Percentiles rank a stretch among this genome's conserved stretches.
Evolutionary conservation across 106 monocot genomes (phyloP).

Genomic region (Phalaenopsis aphrodite): DNA sequence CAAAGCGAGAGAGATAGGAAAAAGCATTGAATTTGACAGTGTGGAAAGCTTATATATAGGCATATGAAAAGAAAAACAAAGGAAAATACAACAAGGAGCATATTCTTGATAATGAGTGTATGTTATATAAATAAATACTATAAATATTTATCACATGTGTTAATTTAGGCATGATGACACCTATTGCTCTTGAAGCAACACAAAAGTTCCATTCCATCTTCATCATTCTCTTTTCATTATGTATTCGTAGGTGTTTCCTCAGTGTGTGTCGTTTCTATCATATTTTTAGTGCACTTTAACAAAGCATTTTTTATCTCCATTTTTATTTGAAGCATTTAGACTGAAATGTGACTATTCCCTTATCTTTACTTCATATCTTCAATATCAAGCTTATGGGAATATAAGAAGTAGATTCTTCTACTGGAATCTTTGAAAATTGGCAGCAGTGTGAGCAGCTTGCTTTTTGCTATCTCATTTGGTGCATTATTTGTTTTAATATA

Average conservation of each 20-base stretch:
- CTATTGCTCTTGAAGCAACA: background rate
- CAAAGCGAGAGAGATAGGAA: too few species aligned
- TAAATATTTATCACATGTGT: too few species aligned
- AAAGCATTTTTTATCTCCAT: background rate
- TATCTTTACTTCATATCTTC: background rate
- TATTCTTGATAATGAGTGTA: too few species aligned
- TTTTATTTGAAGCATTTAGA: background rate
- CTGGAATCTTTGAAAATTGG: slow-evolving; percentile 8
- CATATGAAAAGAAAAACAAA: too few species aligned
- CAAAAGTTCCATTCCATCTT: background rate
- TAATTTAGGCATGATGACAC: background rate
- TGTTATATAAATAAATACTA: too few species aligned
- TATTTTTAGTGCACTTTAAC: background rate
- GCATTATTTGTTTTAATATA: background rate
- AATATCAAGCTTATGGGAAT: background rate
- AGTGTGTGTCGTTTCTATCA: background rate
- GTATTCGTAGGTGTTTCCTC: background rate
- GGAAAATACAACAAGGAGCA: too few species aligned
- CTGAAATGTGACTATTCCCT: background rate
- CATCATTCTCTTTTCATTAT: background rate
- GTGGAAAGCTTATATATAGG: too few species aligned
- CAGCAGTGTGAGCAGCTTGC: slow-evolving; percentile 1
- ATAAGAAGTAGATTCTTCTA: slow-evolving; percentile 3
- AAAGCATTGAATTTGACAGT: too few species aligned
- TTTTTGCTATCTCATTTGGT: background rate